These are phyloP conservation scores for Centella asiatica DNA, from an alignment of 129 eudicot species.

Conservation along the genomic window DNA sequence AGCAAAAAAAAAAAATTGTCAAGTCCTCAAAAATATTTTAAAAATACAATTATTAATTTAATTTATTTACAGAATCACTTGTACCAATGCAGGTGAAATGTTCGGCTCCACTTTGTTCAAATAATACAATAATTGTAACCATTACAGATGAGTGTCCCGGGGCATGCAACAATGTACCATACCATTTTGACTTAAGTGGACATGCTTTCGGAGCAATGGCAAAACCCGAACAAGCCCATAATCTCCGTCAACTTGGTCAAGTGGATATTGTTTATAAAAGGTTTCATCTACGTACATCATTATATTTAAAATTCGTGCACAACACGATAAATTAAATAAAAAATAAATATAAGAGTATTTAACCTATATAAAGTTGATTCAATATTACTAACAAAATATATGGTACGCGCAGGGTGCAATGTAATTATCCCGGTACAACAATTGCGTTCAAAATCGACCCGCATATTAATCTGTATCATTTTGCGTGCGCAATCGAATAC, in stretches of 20 bases:
- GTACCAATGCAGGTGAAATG: conserved; percentile 27
- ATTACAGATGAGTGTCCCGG: conserved; percentile 48
- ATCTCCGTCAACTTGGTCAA: conserved; percentile 29
- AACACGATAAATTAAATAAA: too few species aligned
- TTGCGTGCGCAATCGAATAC: neutral
- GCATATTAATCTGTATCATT: neutral
- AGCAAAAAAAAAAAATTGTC: neutral
- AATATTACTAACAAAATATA: too few species aligned
- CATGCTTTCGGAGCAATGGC: conserved; percentile 45
- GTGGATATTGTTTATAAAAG: conserved; percentile 34
- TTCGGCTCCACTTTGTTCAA: conserved; percentile 30
- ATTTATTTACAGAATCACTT: neutral
- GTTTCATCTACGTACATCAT: neutral
- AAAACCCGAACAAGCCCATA: conserved; percentile 28
- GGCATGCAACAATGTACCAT: conserved; percentile 22
- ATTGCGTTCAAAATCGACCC: neutral
- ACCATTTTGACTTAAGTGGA: conserved; percentile 43
- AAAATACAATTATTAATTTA: neutral
- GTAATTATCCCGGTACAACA: neutral
- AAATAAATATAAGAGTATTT: too few species aligned
- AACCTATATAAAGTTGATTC: too few species aligned
- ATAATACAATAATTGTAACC: conserved; percentile 27
- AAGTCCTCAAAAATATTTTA: neutral
- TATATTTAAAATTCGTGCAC: too few species aligned
- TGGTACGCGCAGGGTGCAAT: neutral